These are phyloP conservation scores for Aspergillus fischeri DNA, from an alignment of 2,329 filamentous ascomycete species.

Conservation along the genomic window DNA sequence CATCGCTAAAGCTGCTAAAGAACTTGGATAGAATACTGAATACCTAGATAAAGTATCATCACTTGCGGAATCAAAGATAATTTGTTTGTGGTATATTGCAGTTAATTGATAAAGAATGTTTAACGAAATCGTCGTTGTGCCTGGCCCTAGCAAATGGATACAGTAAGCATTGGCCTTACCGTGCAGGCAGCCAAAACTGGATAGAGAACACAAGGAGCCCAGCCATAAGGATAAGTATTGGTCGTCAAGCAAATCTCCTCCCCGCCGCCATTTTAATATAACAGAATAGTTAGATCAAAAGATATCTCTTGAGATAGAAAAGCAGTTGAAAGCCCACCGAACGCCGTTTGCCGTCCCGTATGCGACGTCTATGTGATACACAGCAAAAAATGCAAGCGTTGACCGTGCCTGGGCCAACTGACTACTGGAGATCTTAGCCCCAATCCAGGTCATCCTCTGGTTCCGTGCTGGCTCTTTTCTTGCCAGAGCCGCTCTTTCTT, in stretches of 20 bases:
- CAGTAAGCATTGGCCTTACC: neutral
- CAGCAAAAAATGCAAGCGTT: constrained; percentile 16
- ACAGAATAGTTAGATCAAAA: constrained; percentile 1
- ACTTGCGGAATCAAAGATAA: no score
- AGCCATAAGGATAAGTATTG: neutral
- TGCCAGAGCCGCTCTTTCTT: constrained; percentile 31
- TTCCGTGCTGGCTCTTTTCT: constrained; percentile 37
- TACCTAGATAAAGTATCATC: no score
- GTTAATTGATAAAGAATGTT: neutral
- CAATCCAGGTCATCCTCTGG: constrained; percentile 31
- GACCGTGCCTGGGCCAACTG: neutral
- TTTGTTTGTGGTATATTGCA: neutral
- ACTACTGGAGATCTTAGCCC: constrained; percentile 14
- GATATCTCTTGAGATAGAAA: constrained; percentile 1
- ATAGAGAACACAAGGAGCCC: neutral
- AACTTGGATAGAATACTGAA: no score
- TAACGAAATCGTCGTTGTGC: neutral
- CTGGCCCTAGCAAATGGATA: neutral
- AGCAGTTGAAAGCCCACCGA: constrained; percentile 9
- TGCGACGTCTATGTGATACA: constrained; percentile 20
- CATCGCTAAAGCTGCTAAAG: neutral
- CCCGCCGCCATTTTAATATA: neutral
- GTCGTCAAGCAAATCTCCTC: neutral
- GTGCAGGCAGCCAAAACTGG: neutral
- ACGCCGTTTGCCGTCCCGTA: constrained; percentile 18